These are phyloP conservation scores for Apophysomyces variabilis DNA, from an alignment of 371 early-diverging fungal genomes.

Conservation along the genomic window DNA sequence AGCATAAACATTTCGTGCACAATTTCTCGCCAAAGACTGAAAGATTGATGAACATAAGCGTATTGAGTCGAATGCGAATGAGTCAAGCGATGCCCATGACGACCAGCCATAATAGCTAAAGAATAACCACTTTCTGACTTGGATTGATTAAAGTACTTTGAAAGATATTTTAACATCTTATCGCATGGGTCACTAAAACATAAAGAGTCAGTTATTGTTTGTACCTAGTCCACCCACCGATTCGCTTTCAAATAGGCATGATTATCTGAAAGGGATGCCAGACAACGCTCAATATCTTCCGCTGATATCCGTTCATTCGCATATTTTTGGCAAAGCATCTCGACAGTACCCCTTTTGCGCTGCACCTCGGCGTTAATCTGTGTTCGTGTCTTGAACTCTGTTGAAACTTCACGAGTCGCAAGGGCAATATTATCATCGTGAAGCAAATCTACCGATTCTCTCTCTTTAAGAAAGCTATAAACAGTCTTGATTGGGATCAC, in stretches of 20 bases:
- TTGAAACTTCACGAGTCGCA: constrained; percentile 90
- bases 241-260: constrained; percentile 88
- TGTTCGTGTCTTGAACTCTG: constrained; percentile 77
- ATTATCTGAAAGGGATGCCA: constrained; percentile 96
- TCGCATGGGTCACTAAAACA: constrained; percentile 89
- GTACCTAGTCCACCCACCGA: constrained; percentile 44
- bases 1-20: constrained; percentile 96
- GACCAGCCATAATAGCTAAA: constrained; percentile 84
- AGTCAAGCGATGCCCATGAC: constrained; percentile 87
- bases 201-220: neutral
- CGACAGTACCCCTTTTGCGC: constrained; percentile 89
- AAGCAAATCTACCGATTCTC: constrained; percentile 70
- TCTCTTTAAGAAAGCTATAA: constrained; percentile 69
- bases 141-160: constrained; percentile 67
- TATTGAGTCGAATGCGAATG: constrained; percentile 93
- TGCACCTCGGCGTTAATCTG: constrained; percentile 86
- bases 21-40: constrained; percentile 94
- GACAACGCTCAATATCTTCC: constrained; percentile 84
- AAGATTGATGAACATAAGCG: constrained; percentile 91
- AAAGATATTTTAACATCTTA: constrained; percentile 85
- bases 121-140: constrained; percentile 68
- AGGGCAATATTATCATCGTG: constrained; percentile 79
- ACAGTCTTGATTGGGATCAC: constrained; percentile 90
- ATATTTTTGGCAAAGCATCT: constrained; percentile 79
- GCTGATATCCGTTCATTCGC: constrained; percentile 54